These are phyloP conservation scores for Pittosporum tobira DNA, from an alignment of 129 eudicot genomes.

Conservation along the genomic window DNA sequence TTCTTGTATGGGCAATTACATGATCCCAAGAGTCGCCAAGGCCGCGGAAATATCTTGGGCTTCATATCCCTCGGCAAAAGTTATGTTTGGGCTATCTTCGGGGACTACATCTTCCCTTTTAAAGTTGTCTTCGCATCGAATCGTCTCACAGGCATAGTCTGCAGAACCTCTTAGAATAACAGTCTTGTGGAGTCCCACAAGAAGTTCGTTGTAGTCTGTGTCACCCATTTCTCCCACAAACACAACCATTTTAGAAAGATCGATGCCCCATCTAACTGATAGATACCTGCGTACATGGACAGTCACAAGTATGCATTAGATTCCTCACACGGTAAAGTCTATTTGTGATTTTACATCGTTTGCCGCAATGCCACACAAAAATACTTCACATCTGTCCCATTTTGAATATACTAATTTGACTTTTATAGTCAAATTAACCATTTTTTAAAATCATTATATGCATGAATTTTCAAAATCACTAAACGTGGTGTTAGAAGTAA, in stretches of 20 bases:
- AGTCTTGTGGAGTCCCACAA: conserved; percentile 69
- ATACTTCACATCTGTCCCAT: no score
- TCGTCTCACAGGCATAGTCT: conserved; percentile 48
- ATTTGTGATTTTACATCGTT: conserved; percentile 7
- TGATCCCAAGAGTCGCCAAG: conserved; percentile 39
- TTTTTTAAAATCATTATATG: no score
- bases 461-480: no score
- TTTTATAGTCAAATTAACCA: no score
- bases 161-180: conserved; percentile 45
- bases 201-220: conserved; percentile 66
- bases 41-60: conserved; percentile 41
- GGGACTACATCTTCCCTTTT: conserved; percentile 47
- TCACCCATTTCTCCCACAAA: conserved; percentile 80
- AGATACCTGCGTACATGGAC: conserved; percentile 43
- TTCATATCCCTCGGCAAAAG: conserved; percentile 48
- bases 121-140: conserved; percentile 41
- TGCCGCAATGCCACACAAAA: no score
- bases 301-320: conserved; percentile 9
- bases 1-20: conserved; percentile 19
- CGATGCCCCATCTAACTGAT: conserved; percentile 64
- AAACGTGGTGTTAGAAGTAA: no score
- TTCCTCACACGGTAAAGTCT: neutral
- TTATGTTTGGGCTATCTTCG: conserved; percentile 35
- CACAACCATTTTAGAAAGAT: conserved; percentile 51
- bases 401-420: no score